A percentile compares a stretch with the other conserved stretches of the same genome.
phyloP scores from a whole-genome alignment of 805 yeast species.

The Wickerhamiella qilinensis region DNA sequence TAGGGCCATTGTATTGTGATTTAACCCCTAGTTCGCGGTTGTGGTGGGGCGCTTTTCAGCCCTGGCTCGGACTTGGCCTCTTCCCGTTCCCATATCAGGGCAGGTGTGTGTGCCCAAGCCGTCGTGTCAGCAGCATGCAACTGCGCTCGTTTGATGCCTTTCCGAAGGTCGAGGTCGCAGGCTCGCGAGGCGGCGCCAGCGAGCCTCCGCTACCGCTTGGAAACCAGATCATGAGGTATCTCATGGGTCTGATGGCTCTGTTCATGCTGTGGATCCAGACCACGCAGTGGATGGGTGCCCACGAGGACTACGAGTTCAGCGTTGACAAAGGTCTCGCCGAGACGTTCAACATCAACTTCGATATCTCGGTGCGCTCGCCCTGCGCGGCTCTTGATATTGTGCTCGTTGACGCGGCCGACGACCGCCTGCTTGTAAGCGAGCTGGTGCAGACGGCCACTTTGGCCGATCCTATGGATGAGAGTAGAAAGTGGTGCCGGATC shows the following conservation, averaged over 20 bases:
- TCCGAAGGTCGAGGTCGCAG: constrained; percentile 56
- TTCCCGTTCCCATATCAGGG: no score
- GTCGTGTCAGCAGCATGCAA: constrained; percentile 5
- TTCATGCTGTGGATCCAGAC: constrained; percentile 70
- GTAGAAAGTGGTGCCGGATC: constrained; percentile 52
- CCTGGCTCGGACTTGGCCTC: no score
- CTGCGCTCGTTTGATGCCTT: constrained; percentile 57
- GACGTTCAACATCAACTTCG: constrained; percentile 56
- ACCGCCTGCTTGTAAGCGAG: constrained; percentile 63
- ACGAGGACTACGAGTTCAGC: constrained; percentile 55
- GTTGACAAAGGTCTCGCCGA: constrained; percentile 50
- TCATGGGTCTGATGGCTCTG: constrained; percentile 22
- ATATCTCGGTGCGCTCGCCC: constrained; percentile 68
- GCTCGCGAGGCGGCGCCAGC: constrained; percentile 34
- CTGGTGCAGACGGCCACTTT: constrained; percentile 44
- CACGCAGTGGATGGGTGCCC: constrained; percentile 75
- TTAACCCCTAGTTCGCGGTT: no score
- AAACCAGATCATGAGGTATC: not conserved
- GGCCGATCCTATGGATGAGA: not conserved
- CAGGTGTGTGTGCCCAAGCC: no score
- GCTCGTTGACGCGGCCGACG: constrained; percentile 63
- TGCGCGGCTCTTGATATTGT: constrained; percentile 63
- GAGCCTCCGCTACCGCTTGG: not conserved
- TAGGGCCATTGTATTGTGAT: no score
- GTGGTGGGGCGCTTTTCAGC: no score